Evolutionary conservation across 2,329 filamentous ascomycete genomes (phyloP), one percentile per base, ranked within the genome.

Genomic region (Neonectria hederae): DNA sequence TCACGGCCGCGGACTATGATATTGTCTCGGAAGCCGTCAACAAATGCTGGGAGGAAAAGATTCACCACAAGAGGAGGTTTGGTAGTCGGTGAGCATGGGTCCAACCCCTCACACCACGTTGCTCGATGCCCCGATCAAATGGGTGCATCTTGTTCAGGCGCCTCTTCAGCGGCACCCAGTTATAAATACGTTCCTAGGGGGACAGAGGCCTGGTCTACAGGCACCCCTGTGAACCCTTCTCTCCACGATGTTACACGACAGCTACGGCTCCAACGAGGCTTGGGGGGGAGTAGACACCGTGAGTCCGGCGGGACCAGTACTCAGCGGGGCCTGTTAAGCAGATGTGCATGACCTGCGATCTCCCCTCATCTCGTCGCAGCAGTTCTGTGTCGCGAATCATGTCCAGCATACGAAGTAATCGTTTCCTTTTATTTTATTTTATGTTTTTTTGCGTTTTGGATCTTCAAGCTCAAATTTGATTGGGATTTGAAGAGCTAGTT

Each of bases 41-140:
- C 66, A 68, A 74, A 42, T 86, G 84, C 73, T 87, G 84, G 84
- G 72, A 75, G 42, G 78, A 79, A 19, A 86, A 85, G 72, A 78
- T 71, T 32, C 80, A 78, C 56, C 75, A 76, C 56, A 76, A 75
- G 65, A 74, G 65, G 58, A 73, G 67, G 55, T 61, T 54, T 62
- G 66, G 64, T 54, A 65, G 49, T 55, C 61, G 66, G 56, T 62
- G 46, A 66, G 60, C 26, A 48, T 35, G 63, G 58, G 55, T 52
- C 54, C 46, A 42, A 56, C 64, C 59, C 62, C 59, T 51, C 65
- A 64, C 59, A 68, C 63, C 63, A 74, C 72, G 72, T 74, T 74
- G 55, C 55, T 63, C 43, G 71, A 68, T 69, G 65, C 64, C 70
- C 62, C 58, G 17, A 22, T 28, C 59, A 8, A 14, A 46, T 53